These are phyloP conservation scores for Lachnellula willkommii DNA, from an alignment of 2,329 filamentous ascomycete genomes.

Conservation along the genomic window DNA sequence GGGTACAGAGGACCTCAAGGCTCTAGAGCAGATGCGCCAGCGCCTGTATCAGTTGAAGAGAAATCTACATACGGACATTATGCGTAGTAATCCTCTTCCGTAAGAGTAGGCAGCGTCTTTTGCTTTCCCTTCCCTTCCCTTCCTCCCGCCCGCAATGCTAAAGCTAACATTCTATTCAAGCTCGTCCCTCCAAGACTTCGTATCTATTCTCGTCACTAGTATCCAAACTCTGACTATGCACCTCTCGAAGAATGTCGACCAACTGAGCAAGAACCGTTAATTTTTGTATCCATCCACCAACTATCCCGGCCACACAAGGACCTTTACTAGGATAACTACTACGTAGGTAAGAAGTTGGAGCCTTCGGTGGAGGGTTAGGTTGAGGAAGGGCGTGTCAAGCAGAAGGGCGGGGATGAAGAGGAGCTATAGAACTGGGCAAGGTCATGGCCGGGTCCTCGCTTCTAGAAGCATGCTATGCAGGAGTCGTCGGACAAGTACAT, in stretches of 20 bases:
- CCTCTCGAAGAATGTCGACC: constrained; percentile 58
- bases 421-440: constrained; percentile 48
- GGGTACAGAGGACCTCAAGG: constrained; percentile 53
- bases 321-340: constrained; percentile 62
- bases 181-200: constrained; percentile 65
- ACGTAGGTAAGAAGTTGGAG: constrained; percentile 79
- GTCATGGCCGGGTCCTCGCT: constrained; percentile 38
- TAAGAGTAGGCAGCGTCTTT: constrained; percentile 47
- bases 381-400: constrained; percentile 48
- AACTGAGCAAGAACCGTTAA: constrained; percentile 64
- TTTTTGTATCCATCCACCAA: constrained; percentile 65
- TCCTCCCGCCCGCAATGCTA: background rate
- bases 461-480: constrained; percentile 38
- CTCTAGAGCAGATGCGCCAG: constrained; percentile 65
- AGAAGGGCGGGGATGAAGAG: constrained; percentile 44
- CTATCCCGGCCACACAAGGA: constrained; percentile 65
- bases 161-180: constrained; percentile 36
- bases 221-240: constrained; percentile 61
- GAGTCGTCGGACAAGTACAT: constrained; percentile 65
- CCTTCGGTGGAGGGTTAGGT: constrained; percentile 71
- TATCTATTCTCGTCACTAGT: constrained; percentile 65
- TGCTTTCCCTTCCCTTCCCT: background rate
- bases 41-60: constrained; percentile 63
- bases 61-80: constrained; percentile 57
- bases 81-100: constrained; percentile 61